These are phyloP conservation scores for Microbotryum violaceum DNA, from an alignment of 1,284 basidiomycete genomes.

Conservation along the genomic window DNA sequence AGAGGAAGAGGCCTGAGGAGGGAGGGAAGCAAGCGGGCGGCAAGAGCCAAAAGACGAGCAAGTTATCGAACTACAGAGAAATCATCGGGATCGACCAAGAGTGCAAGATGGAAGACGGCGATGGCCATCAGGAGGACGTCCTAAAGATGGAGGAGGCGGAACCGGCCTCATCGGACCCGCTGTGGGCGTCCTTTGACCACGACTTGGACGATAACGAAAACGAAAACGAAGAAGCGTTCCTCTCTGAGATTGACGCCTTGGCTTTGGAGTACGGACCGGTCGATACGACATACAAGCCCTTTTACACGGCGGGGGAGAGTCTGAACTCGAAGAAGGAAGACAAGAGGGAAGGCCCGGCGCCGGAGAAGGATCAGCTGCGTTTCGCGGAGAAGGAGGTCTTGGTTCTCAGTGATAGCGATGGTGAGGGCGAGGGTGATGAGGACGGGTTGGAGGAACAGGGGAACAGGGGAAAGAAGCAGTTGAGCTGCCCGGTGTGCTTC, in stretches of 20 bases:
- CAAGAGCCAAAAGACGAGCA: not conserved
- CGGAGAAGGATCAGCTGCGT: not conserved
- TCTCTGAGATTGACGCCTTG: not conserved
- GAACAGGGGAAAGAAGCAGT: not conserved
- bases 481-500: slow-evolving; percentile 15
- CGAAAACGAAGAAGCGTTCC: not conserved
- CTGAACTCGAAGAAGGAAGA: not conserved
- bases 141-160: not conserved
- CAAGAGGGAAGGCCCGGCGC: not conserved
- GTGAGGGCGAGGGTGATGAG: not conserved
- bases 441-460: not conserved
- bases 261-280: not conserved
- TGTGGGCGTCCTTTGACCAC: not conserved
- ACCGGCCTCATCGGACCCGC: not conserved
- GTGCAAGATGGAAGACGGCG: slow-evolving; percentile 9
- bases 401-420: not conserved
- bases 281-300: slow-evolving; percentile 6
- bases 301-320: slow-evolving; percentile 11
- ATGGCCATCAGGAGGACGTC: not conserved
- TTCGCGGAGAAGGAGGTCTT: not conserved
- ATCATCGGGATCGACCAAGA: slow-evolving; percentile 3
- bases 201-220: slow-evolving; percentile 8
- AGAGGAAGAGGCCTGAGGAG: not conserved
- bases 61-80: not conserved
- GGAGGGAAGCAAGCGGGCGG: not conserved